A percentile compares a stretch with the other conserved stretches of the same genome.
Evolutionary conservation across 331 rosid genomes (phyloP).

Genomic region (Acacia concinna): DNA sequence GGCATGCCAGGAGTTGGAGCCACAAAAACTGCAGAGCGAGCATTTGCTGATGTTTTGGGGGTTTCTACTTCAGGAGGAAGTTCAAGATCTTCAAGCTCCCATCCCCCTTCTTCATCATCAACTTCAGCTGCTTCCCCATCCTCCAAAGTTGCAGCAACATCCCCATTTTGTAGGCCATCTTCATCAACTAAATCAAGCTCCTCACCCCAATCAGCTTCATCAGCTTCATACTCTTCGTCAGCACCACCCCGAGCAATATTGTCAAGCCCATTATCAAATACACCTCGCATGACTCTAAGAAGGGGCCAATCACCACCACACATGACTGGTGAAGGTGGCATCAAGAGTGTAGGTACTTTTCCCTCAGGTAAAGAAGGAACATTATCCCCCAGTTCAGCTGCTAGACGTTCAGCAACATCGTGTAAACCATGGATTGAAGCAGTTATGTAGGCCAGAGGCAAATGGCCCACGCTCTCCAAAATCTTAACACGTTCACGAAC

Average conservation of each 20-base stretch:
- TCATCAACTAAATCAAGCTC: constrained; percentile 74
- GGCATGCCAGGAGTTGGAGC: constrained; percentile 96
- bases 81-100: constrained; percentile 96
- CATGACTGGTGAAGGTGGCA: constrained; percentile 75
- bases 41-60: constrained; percentile 56
- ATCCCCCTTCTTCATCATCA: constrained; percentile 80
- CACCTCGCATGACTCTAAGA: constrained; percentile 82
- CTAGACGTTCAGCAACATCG: constrained; percentile 84
- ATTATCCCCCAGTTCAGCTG: constrained; percentile 81
- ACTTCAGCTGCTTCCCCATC: constrained; percentile 78
- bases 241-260: constrained; percentile 46
- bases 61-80: constrained; percentile 88
- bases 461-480: constrained; percentile 88
- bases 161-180: constrained; percentile 74
- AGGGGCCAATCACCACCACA: constrained; percentile 98
- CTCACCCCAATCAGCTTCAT: constrained; percentile 81
- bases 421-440: constrained; percentile 89
- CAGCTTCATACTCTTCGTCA: constrained; percentile 79
- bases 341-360: constrained; percentile 75
- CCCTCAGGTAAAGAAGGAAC: constrained; percentile 78
- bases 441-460: constrained; percentile 87
- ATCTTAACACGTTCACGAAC: constrained; percentile 85
- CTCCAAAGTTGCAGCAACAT: constrained; percentile 51
- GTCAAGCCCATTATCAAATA: constrained; percentile 86
- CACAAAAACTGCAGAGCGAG: constrained; percentile 67